These are phyloP conservation scores for Entonaema liquescens DNA, from an alignment of 495 filamentous ascomycete species.

Conservation along the genomic window DNA sequence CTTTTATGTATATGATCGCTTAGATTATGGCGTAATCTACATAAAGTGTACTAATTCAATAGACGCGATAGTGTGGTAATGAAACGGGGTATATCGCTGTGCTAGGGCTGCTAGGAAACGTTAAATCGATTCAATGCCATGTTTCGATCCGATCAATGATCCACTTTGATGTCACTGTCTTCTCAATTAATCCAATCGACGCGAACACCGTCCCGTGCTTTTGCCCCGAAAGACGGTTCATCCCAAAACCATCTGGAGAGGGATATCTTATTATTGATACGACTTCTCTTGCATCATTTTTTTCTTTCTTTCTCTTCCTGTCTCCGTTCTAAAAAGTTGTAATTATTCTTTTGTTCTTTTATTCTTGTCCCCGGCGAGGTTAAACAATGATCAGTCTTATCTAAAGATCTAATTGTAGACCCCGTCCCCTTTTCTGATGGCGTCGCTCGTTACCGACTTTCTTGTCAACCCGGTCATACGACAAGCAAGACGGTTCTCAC, in stretches of 20 bases:
- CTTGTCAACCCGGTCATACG: constrained; percentile 80
- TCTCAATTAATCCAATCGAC: constrained; percentile 25
- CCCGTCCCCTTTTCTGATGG: constrained; percentile 62
- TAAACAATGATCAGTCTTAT: constrained; percentile 27
- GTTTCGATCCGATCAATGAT: constrained; percentile 29
- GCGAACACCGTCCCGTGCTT: neutral
- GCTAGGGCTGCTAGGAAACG: constrained; percentile 13
- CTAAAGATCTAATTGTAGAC: constrained; percentile 7
- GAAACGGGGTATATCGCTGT: constrained; percentile 21
- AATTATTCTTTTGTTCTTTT: constrained; percentile 6
- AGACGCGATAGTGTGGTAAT: constrained; percentile 13
- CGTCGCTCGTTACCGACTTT: constrained; percentile 74
- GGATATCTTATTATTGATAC: constrained; percentile 12
- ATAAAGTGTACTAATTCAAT: constrained; percentile 23
- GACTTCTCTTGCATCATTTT: constrained; percentile 5
- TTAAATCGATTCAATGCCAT: constrained; percentile 28
- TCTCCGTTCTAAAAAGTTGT: neutral
- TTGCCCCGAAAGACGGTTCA: neutral
- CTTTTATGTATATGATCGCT: neutral
- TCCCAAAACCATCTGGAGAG: neutral
- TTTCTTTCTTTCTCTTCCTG: neutral
- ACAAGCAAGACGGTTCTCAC: constrained; percentile 69
- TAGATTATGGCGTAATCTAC: neutral
- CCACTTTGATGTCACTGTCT: constrained; percentile 37
- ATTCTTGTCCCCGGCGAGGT: neutral